Conservation (phyloP, 768 basidiomycete genomes). For the Crepidotus variabilis region DNA sequence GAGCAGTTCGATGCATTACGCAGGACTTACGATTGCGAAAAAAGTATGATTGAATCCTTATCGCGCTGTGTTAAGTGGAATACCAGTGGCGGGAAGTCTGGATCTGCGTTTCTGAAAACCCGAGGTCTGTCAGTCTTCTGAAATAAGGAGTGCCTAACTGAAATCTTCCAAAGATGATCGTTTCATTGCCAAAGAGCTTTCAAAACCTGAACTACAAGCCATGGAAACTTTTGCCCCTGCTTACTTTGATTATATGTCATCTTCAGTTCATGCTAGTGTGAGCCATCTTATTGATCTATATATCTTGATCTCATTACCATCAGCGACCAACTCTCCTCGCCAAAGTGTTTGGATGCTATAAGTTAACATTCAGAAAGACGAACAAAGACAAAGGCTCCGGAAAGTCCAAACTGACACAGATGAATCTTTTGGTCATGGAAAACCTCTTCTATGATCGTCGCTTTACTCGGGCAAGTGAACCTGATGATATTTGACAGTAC, state of each 20-base stretch:
- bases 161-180: slow-evolving; percentile 70
- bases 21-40: slow-evolving; percentile 89
- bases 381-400: slow-evolving; percentile 62
- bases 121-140: slow-evolving; percentile 49
- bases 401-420: slow-evolving; percentile 78
- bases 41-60: slow-evolving; percentile 89
- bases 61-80: slow-evolving; percentile 97
- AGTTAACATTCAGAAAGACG: slow-evolving; percentile 84
- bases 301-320: slow-evolving; percentile 8
- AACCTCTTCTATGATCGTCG: slow-evolving; percentile 92
- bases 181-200: slow-evolving; percentile 97
- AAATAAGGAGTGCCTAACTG: slow-evolving; percentile 3
- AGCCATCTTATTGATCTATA: slow-evolving; percentile 20
- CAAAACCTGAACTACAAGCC: slow-evolving; percentile 84
- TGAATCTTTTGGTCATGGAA: slow-evolving; percentile 98
- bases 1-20: slow-evolving; percentile 96
- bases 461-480: slow-evolving; percentile 70
- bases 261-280: slow-evolving; percentile 83
- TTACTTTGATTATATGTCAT: slow-evolving; percentile 98
- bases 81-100: slow-evolving; percentile 92
- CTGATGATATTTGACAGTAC: slow-evolving; percentile 22
- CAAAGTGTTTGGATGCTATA: slow-evolving; percentile 96
- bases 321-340: slow-evolving; percentile 93
- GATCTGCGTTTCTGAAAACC: slow-evolving; percentile 95
- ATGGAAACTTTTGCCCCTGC: slow-evolving; percentile 97